Base-by-base conservation (phyloP, 2,329 filamentous ascomycete genomes). In the Nectriaceae sp. region DNA sequence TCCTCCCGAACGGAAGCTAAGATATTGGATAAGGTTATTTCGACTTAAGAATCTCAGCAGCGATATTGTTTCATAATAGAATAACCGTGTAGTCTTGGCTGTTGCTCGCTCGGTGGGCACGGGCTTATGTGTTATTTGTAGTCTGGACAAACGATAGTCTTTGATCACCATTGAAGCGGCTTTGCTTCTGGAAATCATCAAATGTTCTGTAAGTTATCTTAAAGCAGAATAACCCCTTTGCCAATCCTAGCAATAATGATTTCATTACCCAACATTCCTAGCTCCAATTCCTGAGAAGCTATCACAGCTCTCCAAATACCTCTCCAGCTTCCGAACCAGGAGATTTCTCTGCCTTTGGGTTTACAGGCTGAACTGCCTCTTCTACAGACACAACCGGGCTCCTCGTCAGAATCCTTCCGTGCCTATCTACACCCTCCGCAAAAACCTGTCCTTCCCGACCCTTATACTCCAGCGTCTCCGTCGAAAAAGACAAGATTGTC, bases 391-490 rank as follows among this genome's bases (percentile, higher is more conserved):
- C 47, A 2, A 40, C 29, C 3, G 36, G 29, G 15, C 42, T 44
- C 19, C 43, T 35, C 16, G 40, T 40, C 43, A 54, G 33, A 6
- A 51, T 42, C 3, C 21, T 51, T 15, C 51, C 51, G 6, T 46
- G 19, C 29, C 21, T 42, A 2, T 47, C 47, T 22, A 51, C 39
- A 3, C 47, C 51, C 3, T 42, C 44, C 16, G 51, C 47, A 38
- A 54, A 54, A n/a, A 54, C 22, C 11, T 44, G 37, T 11, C 42
- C 44, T 5, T 26, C 18, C 16, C 8, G 26, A 5, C 48, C 48
- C 4, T 43, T 19, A 16, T 39, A 24, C 33, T 42, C 20, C 16
- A 50, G 18, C 16, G 19, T 11, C 39, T 21, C 11, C 4, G 31
- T 22, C 13, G 38, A 5, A 16, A 54, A 18, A 15, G 39, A 42